Evolutionary conservation across 257 asterid species (phyloP).

Genomic region (Solanum habrochaites): DNA sequence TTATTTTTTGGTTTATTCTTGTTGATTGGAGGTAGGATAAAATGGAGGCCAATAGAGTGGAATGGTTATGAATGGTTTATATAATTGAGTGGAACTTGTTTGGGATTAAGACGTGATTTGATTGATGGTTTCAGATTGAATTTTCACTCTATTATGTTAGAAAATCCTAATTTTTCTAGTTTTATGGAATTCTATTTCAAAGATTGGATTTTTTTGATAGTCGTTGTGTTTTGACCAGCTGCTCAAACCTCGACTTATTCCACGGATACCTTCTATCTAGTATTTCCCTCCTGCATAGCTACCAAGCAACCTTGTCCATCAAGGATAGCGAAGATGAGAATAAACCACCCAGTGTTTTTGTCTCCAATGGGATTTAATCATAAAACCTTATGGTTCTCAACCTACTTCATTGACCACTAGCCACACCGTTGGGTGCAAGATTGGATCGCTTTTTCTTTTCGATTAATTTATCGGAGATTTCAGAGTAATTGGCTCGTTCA

Average conservation of each 20-base stretch:
- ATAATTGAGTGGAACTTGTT: not conserved
- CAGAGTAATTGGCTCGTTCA: not conserved
- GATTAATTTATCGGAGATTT: not conserved
- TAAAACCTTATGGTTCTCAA: not conserved
- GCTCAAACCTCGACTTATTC: not conserved
- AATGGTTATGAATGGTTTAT: not conserved
- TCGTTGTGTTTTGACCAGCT: not conserved
- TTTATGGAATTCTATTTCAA: not conserved
- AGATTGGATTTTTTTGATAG: not conserved
- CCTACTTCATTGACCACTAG: not conserved
- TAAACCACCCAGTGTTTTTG: not conserved
- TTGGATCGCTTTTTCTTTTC: not conserved
- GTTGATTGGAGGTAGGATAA: not conserved
- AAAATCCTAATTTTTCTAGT: not conserved
- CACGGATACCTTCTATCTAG: not conserved
- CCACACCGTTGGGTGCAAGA: not conserved
- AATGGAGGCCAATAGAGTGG: not conserved
- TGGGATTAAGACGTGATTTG: not conserved
- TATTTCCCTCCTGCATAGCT: not conserved
- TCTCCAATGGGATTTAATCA: not conserved
- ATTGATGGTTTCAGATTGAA: not conserved
- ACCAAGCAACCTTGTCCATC: not conserved
- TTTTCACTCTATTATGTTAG: not conserved
- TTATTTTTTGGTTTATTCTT: not conserved
- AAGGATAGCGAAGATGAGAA: not conserved